Percentiles rank a stretch among this genome's conserved stretches.
Conservation (phyloP, 2,329 filamentous ascomycete genomes). For the Neonectria ditissima region DNA sequence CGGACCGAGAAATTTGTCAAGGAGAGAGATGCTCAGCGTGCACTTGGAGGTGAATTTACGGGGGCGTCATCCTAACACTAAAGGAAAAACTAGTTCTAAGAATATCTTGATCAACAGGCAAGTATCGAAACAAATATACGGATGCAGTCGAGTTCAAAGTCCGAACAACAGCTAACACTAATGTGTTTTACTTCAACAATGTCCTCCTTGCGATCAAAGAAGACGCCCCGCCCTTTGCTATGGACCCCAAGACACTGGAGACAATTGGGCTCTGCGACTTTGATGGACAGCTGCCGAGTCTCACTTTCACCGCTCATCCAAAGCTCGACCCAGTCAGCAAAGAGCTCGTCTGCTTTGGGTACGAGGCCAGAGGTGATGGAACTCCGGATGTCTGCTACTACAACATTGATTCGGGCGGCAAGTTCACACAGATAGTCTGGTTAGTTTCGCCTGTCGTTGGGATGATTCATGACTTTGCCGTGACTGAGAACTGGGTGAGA, state of each 20-base stretch:
- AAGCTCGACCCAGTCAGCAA: conserved; percentile 3
- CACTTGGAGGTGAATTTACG: neutral
- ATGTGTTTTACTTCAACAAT: conserved; percentile 18
- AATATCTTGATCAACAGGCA: neutral
- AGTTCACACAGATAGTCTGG: conserved; percentile 11
- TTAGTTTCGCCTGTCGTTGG: neutral
- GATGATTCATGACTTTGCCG: conserved; percentile 23
- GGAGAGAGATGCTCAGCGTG: conserved; percentile 16
- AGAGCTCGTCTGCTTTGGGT: conserved; percentile 3
- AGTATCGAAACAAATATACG: conserved; percentile 19
- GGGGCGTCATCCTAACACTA: too few relatives aligned
- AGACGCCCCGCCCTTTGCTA: conserved; percentile 8
- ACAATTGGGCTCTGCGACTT: conserved; percentile 19
- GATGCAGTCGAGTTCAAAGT: conserved; percentile 16
- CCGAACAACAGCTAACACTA: conserved; percentile 14
- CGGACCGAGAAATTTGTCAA: conserved; percentile 20
- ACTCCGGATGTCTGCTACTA: conserved; percentile 9
- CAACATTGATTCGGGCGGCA: neutral
- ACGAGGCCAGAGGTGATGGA: conserved; percentile 3
- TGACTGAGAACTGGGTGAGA: conserved; percentile 19
- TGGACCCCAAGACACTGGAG: conserved; percentile 4
- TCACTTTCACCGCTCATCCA: conserved; percentile 6
- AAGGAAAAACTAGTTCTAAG: neutral
- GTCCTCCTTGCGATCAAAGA: conserved; percentile 5
- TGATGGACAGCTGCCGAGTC: conserved; percentile 10